Evolutionary conservation across 352 stramenopile species (phyloP), one percentile per base, ranked within the genome.

Genomic region (Elongisporangium prolatum): DNA sequence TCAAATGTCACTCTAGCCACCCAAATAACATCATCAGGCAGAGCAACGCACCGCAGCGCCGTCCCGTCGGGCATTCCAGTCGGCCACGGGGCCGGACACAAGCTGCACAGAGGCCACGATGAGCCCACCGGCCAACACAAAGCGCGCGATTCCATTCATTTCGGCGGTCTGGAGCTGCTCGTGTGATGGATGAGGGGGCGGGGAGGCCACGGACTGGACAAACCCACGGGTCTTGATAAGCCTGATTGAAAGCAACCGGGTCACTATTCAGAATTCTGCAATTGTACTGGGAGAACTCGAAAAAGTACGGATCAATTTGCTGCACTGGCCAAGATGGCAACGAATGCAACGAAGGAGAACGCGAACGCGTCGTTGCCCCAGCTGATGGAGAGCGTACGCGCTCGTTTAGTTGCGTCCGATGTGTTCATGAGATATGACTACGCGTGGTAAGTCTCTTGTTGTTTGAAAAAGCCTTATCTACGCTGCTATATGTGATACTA

Each of bases 361-460:
- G 28, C 28, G 28, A 40, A 40, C 8, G 28, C 28, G 28, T 40
- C 28, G 28, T 9, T 40, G 28, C 14, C 28, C 28, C 28, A 40
- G 28, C 28, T 9, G 28, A 6, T 40, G 28, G 28, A 40, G 28
- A 40, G 28, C 28, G 28, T 9, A 13, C 81, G 81, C 52, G 69
- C 81, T 66, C 78, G 72, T 17, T 71, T 91, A 22, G 34, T 80
- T 22, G 64, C 60, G 25, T 61, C 78, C 21, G 71, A 75, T 11
- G 69, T 91, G 56, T 74, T 84, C 57, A 95, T 95, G 83, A 81
- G 85, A 55, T 91, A 95, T 56, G 85, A 95, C 57, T 95, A 95
- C 57, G 85, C 85, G 1, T 95, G 85, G 85, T 86, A 62, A 40
- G 68, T 11, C 18, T 53, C 18, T 34, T 40, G 59, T 16, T 60